A percentile compares a stretch with the other conserved stretches of the same genome.
Evolutionary conservation across 345 rosid genomes (phyloP).

Genomic region (Hypericum androsaemum): DNA sequence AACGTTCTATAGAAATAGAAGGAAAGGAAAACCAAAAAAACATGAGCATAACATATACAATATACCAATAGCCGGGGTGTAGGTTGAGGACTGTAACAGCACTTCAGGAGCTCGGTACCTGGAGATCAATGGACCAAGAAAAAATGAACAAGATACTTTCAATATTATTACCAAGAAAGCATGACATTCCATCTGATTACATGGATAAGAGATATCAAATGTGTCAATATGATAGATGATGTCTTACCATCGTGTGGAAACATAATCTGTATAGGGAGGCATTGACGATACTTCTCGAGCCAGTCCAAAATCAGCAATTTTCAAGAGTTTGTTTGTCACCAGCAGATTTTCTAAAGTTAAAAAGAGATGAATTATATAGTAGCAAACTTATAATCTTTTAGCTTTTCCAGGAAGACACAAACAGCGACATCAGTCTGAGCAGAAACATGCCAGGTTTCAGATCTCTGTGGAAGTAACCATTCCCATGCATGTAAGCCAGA

Average conservation of each 20-base stretch:
- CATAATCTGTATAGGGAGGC: slow-evolving; percentile 98
- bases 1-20: too few relatives aligned
- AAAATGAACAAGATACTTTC: slow-evolving; percentile 1
- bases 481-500: slow-evolving; percentile 78
- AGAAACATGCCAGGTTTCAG: slow-evolving; percentile 66
- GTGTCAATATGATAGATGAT: not conserved
- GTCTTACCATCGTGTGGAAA: slow-evolving; percentile 85
- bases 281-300: slow-evolving; percentile 84
- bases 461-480: slow-evolving; percentile 84
- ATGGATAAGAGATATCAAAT: slow-evolving; percentile 1
- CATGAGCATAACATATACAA: not conserved
- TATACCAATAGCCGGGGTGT: slow-evolving; percentile 89
- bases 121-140: slow-evolving; percentile 11
- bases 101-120: slow-evolving; percentile 99
- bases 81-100: slow-evolving; percentile 64
- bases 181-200: not conserved
- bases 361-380: slow-evolving; percentile 1
- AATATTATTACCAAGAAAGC: slow-evolving; percentile 4
- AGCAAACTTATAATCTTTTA: slow-evolving; percentile 8
- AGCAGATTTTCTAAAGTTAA: slow-evolving; percentile 59
- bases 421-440: not conserved
- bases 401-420: slow-evolving; percentile 6
- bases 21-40: not conserved
- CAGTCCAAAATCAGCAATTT: slow-evolving; percentile 94
- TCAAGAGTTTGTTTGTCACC: slow-evolving; percentile 69